Base-by-base conservation (phyloP, 1,284 basidiomycete species). In the Rhodofomes roseus region DNA sequence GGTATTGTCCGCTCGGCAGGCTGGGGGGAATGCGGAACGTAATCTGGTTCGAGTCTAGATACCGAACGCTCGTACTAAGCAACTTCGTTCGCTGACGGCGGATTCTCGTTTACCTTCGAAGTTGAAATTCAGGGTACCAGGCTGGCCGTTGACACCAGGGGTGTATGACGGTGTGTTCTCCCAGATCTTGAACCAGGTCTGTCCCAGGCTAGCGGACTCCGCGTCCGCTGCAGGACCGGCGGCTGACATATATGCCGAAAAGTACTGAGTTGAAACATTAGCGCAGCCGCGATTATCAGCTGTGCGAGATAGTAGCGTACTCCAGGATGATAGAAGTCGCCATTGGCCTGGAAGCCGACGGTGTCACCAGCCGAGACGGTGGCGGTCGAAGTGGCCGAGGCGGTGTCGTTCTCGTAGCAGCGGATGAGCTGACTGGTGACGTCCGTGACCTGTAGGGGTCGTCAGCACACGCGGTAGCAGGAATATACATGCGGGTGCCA, bases 111-210 rank as follows among this genome's bases (percentile, higher is more conserved):
- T 40, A 77, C 76, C 75, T 57, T 71, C 68, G 31, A 74, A 74
- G 25, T 72, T 68, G 62, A 79, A 78, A 46, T 67, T 70, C 36
- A 77, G 63, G 23, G 73, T 74, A 36, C 71, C 72, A 29, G 73
- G 58, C 7, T 48, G 46, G 46, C 46, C 46, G 25, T 48, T 29
- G 7, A 25, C n/a, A 36, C 71, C 72, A 29, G 73, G 57, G 2
- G 68, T 66, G 58, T 65, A 77, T 5, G 66, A 65, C 9, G 79
- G 77, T 1, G 72, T 57, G 64, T 74, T 68, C 65, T 80, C 74
- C 74, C 75, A 77, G 40, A 80, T 76, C 71, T 81, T 81, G 74
- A 81, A 81, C 79, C 79, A 81, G 16, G 77, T 79, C 44, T 71
- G 67, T 22, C 76, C 76, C 14, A 74, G 70, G 16, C 76, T 78